Evolutionary conservation across 2,329 filamentous ascomycete species (phyloP).

Genomic region (Raffaelea deltoideospora): DNA sequence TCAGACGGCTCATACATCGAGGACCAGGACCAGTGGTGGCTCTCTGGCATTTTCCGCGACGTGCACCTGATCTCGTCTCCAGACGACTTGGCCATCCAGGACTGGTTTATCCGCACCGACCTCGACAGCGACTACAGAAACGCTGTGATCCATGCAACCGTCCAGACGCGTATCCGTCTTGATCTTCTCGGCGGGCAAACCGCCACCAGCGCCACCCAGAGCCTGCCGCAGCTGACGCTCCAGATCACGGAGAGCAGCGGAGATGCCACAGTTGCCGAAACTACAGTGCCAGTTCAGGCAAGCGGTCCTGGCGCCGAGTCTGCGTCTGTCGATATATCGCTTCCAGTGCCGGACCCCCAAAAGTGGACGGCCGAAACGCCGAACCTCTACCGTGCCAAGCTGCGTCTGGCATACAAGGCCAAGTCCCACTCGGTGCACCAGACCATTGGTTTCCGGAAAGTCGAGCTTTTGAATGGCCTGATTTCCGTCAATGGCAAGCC

Average conservation of each 20-base stretch:
- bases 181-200: no score
- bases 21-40: slow-evolving; percentile 56
- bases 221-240: slow-evolving; percentile 20
- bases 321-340: slow-evolving; percentile 14
- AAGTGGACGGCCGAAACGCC: slow-evolving; percentile 58
- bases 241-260: slow-evolving; percentile 23
- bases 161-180: no score
- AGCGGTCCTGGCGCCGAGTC: no score
- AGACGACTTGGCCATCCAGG: slow-evolving; percentile 32
- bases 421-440: slow-evolving; percentile 29
- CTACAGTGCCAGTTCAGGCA: neutral
- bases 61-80: slow-evolving; percentile 46
- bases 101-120: slow-evolving; percentile 39
- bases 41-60: slow-evolving; percentile 53
- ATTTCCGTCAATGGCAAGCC: slow-evolving; percentile 47
- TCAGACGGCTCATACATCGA: slow-evolving; percentile 56
- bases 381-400: slow-evolving; percentile 39
- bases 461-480: slow-evolving; percentile 45
- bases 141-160: slow-evolving; percentile 31
- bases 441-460: slow-evolving; percentile 46
- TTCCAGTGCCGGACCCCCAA: slow-evolving; percentile 35
- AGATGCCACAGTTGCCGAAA: slow-evolving; percentile 11
- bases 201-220: no score
- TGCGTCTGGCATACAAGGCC: slow-evolving; percentile 19
- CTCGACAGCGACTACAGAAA: slow-evolving; percentile 36